phyloP scores from a whole-genome alignment of 805 yeast genomes.

The Yarrowia hollandica region DNA sequence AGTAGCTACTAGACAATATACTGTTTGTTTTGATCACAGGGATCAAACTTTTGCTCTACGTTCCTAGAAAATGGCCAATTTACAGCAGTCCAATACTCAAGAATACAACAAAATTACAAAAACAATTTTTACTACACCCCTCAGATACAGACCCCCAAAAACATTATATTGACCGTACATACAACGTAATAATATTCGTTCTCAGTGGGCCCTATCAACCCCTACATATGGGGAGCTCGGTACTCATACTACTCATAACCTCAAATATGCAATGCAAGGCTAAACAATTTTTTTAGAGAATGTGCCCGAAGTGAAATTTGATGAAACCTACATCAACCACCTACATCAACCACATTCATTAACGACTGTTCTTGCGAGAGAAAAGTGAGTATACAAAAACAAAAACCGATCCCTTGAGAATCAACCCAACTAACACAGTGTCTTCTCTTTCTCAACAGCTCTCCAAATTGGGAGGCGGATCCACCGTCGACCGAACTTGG shows the following conservation, averaged over 20 bases:
- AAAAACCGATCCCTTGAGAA: neutral
- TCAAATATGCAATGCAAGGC: constrained; percentile 25
- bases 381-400: constrained; percentile 13
- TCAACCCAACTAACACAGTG: neutral
- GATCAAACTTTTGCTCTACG: too few relatives aligned
- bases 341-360: neutral
- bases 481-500: constrained; percentile 68
- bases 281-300: constrained; percentile 3
- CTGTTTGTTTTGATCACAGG: too few relatives aligned
- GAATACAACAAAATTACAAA: too few relatives aligned
- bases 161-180: too few relatives aligned
- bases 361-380: constrained; percentile 7
- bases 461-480: constrained; percentile 19
- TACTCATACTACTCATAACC: constrained; percentile 19
- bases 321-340: neutral
- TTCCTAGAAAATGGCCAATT: too few relatives aligned
- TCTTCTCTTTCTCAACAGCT: constrained; percentile 26
- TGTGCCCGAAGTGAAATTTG: neutral
- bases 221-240: too few relatives aligned
- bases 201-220: neutral
- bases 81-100: too few relatives aligned
- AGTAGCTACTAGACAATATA: too few relatives aligned
- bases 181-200: too few relatives aligned
- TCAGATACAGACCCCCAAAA: too few relatives aligned
- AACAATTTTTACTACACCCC: too few relatives aligned